Percentiles rank a stretch among this genome's conserved stretches.
phyloP scores from a whole-genome alignment of 805 yeast species.

The Saccharomycopsis sp. region DNA sequence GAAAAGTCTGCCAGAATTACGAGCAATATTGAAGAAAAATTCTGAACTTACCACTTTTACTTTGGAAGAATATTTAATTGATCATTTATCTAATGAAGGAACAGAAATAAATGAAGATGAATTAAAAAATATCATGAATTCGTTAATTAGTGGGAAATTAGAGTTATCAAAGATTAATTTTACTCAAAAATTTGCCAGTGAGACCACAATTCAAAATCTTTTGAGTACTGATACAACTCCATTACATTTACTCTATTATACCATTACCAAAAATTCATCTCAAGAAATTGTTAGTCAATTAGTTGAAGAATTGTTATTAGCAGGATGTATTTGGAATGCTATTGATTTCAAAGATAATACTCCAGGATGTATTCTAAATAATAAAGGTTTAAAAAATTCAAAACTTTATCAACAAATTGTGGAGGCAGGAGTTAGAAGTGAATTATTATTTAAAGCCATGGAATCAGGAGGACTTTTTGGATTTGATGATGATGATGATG shows the following conservation, averaged over 20 bases:
- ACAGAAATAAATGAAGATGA: no score
- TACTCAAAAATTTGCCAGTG: no score
- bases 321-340: constrained; percentile 90
- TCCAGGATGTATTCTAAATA: constrained; percentile 71
- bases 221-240: constrained; percentile 60
- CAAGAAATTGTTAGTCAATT: constrained; percentile 23
- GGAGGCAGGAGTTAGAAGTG: constrained; percentile 87
- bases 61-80: no score
- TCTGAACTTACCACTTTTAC: no score
- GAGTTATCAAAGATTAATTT: no score
- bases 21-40: no score
- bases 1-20: no score
- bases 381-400: constrained; percentile 34
- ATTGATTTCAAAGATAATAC: constrained; percentile 63
- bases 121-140: no score
- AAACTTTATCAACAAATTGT: constrained; percentile 43
- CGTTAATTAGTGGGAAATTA: no score
- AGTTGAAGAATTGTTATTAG: constrained; percentile 60
- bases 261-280: constrained; percentile 27
- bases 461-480: constrained; percentile 28
- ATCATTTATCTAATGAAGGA: no score
- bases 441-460: constrained; percentile 61
- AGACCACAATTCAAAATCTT: no score
- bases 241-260: constrained; percentile 55
- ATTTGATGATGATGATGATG: constrained; percentile 18